Percentiles rank a stretch among this genome's conserved stretches.
Evolutionary conservation across 805 yeast genomes (phyloP).

Genomic region (Tetrapisispora nanseiensis): DNA sequence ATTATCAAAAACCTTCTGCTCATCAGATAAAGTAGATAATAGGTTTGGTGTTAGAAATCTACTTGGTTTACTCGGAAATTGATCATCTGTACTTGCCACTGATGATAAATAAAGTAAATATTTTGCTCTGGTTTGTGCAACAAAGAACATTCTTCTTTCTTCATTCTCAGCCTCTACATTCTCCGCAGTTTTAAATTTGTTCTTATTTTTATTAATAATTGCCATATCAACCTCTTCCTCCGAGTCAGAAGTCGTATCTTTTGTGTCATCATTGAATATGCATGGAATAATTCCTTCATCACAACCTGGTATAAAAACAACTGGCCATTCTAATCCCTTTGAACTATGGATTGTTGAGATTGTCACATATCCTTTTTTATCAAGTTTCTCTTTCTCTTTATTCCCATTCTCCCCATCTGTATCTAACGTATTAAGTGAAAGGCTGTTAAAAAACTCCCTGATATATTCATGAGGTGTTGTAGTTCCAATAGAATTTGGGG

Average conservation of each 20-base stretch:
- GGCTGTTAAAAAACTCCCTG: constrained; percentile 30
- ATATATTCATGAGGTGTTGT: constrained; percentile 8
- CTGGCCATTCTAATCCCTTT: constrained; percentile 93
- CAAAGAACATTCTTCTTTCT: constrained; percentile 79
- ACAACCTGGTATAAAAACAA: constrained; percentile 72
- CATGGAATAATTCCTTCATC: constrained; percentile 61
- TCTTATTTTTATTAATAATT: constrained; percentile 3
- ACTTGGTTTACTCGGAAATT: constrained; percentile 22
- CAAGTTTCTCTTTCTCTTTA: constrained; percentile 12
- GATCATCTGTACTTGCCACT: constrained; percentile 13
- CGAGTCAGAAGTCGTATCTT: constrained; percentile 8
- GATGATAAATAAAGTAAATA: constrained; percentile 37
- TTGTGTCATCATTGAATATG: constrained; percentile 27
- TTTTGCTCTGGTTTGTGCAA: constrained; percentile 81
- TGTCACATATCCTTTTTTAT: constrained; percentile 30
- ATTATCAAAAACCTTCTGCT: constrained; percentile 20
- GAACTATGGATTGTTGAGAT: constrained; percentile 86
- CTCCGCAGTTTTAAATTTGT: constrained; percentile 7
- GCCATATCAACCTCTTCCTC: constrained; percentile 8
- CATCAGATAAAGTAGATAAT: constrained; percentile 20
- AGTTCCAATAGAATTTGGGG: not conserved
- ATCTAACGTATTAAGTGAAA: constrained; percentile 26
- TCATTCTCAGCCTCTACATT: constrained; percentile 41
- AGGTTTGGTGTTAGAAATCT: constrained; percentile 24
- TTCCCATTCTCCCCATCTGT: constrained; percentile 5